phyloP scores from a whole-genome alignment of 2,329 filamentous ascomycete genomes.

The Aspergillus sp. region DNA sequence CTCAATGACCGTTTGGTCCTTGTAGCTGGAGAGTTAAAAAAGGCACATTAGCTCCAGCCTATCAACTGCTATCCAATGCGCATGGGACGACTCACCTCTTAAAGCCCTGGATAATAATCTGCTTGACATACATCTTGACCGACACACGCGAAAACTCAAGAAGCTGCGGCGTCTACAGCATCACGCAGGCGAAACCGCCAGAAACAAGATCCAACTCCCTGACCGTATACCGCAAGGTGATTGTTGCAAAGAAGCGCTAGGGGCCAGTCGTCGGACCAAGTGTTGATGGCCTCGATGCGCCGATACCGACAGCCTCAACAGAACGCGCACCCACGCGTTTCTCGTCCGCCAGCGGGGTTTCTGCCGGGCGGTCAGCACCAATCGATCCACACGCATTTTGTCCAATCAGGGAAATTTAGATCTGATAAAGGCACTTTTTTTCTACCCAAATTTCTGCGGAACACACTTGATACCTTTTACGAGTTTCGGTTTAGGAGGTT shows the following conservation, averaged over 20 bases:
- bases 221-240: not conserved
- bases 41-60: constrained; percentile 72
- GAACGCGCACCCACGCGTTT: constrained; percentile 20
- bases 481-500: not conserved
- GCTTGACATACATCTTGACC: constrained; percentile 90
- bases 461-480: constrained; percentile 3
- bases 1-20: constrained; percentile 98
- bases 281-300: constrained; percentile 8
- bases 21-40: constrained; percentile 67
- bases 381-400: constrained; percentile 17
- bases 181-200: constrained; percentile 25
- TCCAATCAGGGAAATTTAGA: constrained; percentile 23
- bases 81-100: constrained; percentile 70
- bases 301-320: constrained; percentile 16
- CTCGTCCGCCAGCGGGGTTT: constrained; percentile 32
- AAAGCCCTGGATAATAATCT: constrained; percentile 99
- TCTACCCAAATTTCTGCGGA: constrained; percentile 12
- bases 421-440: constrained; percentile 15
- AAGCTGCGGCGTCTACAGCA: constrained; percentile 27
- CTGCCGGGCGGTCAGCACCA: constrained; percentile 35
- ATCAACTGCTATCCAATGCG: not conserved
- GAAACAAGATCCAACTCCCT: constrained; percentile 5
- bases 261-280: not conserved
- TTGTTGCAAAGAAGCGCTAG: constrained; percentile 1
- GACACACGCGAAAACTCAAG: constrained; percentile 28